Evolutionary conservation across 768 basidiomycete genomes (phyloP).

Genomic region (Lanmaoa rubissima): DNA sequence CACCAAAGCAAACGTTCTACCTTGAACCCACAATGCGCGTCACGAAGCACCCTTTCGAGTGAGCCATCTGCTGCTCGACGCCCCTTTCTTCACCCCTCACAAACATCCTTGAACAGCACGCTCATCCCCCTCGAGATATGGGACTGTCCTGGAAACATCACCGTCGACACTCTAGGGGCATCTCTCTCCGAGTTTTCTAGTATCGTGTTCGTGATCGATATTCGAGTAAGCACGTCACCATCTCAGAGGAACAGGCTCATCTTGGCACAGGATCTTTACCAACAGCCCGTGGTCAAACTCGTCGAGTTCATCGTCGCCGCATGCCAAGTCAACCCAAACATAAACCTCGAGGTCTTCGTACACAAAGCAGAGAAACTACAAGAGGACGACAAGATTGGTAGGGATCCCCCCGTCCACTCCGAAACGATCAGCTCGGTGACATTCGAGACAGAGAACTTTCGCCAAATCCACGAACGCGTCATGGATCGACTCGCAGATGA

Average conservation of each 20-base stretch:
- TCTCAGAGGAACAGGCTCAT: constrained; percentile 3
- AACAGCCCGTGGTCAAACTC: constrained; percentile 78
- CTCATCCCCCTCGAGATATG: constrained; percentile 92
- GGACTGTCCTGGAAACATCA: constrained; percentile 89
- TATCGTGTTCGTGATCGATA: constrained; percentile 93
- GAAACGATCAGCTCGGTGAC: not conserved
- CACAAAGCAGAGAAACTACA: constrained; percentile 92
- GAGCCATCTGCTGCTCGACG: constrained; percentile 31
- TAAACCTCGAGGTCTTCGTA: constrained; percentile 88
- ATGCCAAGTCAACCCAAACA: constrained; percentile 68
- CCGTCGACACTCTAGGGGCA: constrained; percentile 72
- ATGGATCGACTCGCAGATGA: constrained; percentile 79
- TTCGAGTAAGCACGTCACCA: constrained; percentile 57
- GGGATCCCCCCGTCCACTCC: constrained; percentile 16
- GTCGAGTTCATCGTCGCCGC: constrained; percentile 80
- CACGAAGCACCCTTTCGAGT: constrained; percentile 79
- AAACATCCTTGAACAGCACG: constrained; percentile 50
- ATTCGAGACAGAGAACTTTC: constrained; percentile 71
- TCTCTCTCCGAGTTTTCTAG: constrained; percentile 79
- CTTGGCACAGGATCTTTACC: constrained; percentile 67
- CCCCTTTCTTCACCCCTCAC: not conserved
- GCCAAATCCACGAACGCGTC: constrained; percentile 86
- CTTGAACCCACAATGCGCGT: constrained; percentile 84
- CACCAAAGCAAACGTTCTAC: constrained; percentile 84
- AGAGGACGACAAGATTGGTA: constrained; percentile 90